phyloP scores from a whole-genome alignment of 495 filamentous ascomycete species.

The Aspergillus nanangensis region DNA sequence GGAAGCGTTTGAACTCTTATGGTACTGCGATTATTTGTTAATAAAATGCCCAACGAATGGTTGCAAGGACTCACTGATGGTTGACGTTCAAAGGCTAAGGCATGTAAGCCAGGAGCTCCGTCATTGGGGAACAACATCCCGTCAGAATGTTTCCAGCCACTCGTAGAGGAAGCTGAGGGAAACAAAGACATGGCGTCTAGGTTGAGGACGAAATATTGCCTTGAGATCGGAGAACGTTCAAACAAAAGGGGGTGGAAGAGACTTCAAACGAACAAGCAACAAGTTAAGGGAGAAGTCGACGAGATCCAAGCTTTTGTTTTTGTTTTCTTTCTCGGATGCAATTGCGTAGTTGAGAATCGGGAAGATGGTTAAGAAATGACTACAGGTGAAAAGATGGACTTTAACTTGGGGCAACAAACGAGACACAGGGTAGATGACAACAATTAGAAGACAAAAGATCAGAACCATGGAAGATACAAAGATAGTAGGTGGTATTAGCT shows the following conservation, averaged over 20 bases:
- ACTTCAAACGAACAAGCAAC: not conserved
- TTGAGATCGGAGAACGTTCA: slow-evolving; percentile 6
- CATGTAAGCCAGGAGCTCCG: slow-evolving; percentile 10
- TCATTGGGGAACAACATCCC: slow-evolving; percentile 12
- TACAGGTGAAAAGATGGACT: slow-evolving; percentile 10
- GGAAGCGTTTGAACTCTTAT: slow-evolving; percentile 23
- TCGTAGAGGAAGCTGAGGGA: slow-evolving; percentile 16
- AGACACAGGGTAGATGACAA: slow-evolving; percentile 18
- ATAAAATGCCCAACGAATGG: not conserved
- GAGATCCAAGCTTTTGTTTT: not conserved
- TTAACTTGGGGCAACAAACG: slow-evolving; percentile 1
- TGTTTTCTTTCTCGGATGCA: too few species aligned
- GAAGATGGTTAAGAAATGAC: slow-evolving; percentile 17
- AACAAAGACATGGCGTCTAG: slow-evolving; percentile 25
- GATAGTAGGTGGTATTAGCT: slow-evolving; percentile 3
- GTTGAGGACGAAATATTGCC: slow-evolving; percentile 1
- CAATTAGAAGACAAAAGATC: slow-evolving; percentile 19
- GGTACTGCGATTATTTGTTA: not conserved
- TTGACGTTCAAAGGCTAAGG: slow-evolving; percentile 19
- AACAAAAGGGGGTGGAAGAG: slow-evolving; percentile 6
- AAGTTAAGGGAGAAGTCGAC: not conserved
- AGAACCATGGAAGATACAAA: slow-evolving; percentile 4
- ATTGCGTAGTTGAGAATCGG: slow-evolving; percentile 3
- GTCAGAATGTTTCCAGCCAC: slow-evolving; percentile 21
- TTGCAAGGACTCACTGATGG: slow-evolving; percentile 21